Conservation (phyloP, 768 basidiomycete genomes). For the Boletus fagicola region DNA sequence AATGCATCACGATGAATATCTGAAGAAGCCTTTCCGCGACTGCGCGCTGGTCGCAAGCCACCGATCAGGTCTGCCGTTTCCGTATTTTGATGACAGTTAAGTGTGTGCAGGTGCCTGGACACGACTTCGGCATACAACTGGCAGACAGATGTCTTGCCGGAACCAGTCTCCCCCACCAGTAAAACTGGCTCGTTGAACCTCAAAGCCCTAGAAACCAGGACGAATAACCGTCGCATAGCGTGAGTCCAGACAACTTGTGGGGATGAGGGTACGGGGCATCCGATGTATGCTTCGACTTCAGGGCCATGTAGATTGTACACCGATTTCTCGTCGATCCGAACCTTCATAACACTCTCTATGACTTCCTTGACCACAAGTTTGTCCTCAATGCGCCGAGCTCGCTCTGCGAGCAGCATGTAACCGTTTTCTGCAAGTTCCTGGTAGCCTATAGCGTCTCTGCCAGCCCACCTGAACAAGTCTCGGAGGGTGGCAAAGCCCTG, state of each 20-base stretch:
- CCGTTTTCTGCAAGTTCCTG: slow-evolving; percentile 95
- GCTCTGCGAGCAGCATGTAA: slow-evolving; percentile 95
- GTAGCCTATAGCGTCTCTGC: slow-evolving; percentile 82
- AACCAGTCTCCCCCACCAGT: slow-evolving; percentile 95
- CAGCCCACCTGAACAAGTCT: slow-evolving; percentile 97
- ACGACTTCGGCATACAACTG: slow-evolving; percentile 77
- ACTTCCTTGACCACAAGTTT: slow-evolving; percentile 88
- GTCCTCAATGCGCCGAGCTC: slow-evolving; percentile 82
- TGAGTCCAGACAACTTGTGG: slow-evolving; percentile 82
- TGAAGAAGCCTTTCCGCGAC: slow-evolving; percentile 55
- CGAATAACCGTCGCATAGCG: slow-evolving; percentile 88
- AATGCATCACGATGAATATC: slow-evolving; percentile 47
- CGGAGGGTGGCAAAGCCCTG: slow-evolving; percentile 95
- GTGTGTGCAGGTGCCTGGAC: slow-evolving; percentile 57
- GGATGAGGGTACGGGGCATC: slow-evolving; percentile 47
- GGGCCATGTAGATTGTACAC: slow-evolving; percentile 62
- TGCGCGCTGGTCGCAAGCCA: slow-evolving; percentile 84
- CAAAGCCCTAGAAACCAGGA: slow-evolving; percentile 80
- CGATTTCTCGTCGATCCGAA: slow-evolving; percentile 66
- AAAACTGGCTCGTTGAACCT: slow-evolving; percentile 92
- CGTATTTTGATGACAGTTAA: slow-evolving; percentile 98
- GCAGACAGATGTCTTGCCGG: slow-evolving; percentile 96
- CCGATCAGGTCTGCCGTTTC: slow-evolving; percentile 97
- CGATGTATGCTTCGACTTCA: slow-evolving; percentile 50
- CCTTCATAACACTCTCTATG: slow-evolving; percentile 86